A percentile compares a stretch with the other conserved stretches of the same genome.
Conservation (phyloP, 2,329 filamentous ascomycete genomes). For the Hypoxylon sp. region DNA sequence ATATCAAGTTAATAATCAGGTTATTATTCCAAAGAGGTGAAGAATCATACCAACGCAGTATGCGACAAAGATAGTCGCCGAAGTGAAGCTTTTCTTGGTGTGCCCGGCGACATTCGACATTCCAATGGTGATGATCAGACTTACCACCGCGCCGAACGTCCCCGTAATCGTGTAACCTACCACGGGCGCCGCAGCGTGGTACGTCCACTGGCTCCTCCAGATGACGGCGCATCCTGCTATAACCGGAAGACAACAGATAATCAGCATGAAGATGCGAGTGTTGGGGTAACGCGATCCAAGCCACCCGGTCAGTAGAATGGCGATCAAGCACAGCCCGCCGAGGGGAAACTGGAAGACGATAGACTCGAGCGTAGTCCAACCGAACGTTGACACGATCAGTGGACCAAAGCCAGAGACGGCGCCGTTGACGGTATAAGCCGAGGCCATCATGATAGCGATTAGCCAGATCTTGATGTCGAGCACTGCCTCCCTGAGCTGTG, state of each 20-base stretch:
- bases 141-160: conserved; percentile 78
- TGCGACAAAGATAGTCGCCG: conserved; percentile 78
- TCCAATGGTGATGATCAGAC: conserved; percentile 64
- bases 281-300: conserved; percentile 71
- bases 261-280: conserved; percentile 73
- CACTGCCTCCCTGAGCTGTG: conserved; percentile 69
- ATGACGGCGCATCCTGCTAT: conserved; percentile 81
- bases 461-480: conserved; percentile 74
- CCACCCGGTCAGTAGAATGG: conserved; percentile 75
- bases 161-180: conserved; percentile 79
- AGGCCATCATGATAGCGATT: conserved; percentile 75
- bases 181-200: conserved; percentile 74
- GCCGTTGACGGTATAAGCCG: conserved; percentile 78
- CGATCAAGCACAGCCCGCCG: conserved; percentile 74
- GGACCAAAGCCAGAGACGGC: conserved; percentile 78
- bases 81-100: conserved; percentile 83
- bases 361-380: conserved; percentile 71
- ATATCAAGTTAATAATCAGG: conserved; percentile 8
- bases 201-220: conserved; percentile 75
- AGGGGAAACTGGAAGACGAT: conserved; percentile 83
- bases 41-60: conserved; percentile 69
- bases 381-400: conserved; percentile 78
- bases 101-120: conserved; percentile 79
- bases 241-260: conserved; percentile 77
- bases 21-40: background rate